phyloP scores from a whole-genome alignment of 441 rosid genomes.

The Erodium texanum region DNA sequence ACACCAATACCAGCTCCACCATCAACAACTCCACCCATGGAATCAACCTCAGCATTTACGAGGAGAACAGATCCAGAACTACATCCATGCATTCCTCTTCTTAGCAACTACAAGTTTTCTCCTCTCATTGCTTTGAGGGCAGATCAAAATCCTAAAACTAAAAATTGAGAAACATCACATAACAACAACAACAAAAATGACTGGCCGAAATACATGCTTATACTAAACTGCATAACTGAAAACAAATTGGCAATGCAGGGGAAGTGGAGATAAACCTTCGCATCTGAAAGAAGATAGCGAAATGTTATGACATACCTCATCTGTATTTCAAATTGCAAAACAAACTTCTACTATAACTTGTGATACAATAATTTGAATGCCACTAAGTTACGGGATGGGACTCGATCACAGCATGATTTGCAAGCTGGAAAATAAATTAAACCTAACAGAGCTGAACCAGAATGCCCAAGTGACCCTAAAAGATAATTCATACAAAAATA shows the following conservation, averaged over 20 bases:
- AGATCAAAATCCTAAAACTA: constrained; percentile 17
- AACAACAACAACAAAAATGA: background rate
- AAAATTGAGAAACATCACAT: constrained; percentile 10
- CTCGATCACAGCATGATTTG: background rate
- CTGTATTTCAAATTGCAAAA: background rate
- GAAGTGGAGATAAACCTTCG: background rate
- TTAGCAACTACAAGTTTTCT: constrained; percentile 26
- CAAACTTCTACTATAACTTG: constrained; percentile 6
- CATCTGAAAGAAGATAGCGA: background rate
- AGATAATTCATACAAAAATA: background rate
- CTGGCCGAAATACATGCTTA: background rate
- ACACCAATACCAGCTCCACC: constrained; percentile 83
- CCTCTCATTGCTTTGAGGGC: constrained; percentile 34
- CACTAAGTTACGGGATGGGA: background rate
- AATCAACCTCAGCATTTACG: constrained; percentile 98
- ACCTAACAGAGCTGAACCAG: background rate
- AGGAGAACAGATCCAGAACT: constrained; percentile 50
- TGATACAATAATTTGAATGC: constrained; percentile 6
- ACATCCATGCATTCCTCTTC: constrained; percentile 68
- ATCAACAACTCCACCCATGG: constrained; percentile 98
- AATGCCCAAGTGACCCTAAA: constrained; percentile 1
- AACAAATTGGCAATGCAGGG: constrained; percentile 9
- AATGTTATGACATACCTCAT: background rate
- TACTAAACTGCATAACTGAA: background rate
- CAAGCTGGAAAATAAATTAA: background rate